Base-by-base conservation (phyloP, 176 grass and related monocot species). In the Zoysia pacifica region DNA sequence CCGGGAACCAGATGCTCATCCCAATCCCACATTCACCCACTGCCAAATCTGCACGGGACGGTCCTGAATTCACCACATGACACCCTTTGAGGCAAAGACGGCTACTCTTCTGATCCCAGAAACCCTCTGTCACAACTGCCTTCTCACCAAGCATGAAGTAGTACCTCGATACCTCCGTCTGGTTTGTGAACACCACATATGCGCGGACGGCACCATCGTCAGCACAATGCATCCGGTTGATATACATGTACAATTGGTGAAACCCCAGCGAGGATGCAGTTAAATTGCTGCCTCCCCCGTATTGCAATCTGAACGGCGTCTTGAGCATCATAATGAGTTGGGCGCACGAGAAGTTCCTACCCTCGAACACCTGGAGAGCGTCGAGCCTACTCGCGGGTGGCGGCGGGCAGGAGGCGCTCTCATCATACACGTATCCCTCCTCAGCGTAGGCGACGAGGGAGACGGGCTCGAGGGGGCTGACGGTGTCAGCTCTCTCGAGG, bases 1-100 rank as follows among this genome's bases (percentile, higher is more conserved):
- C 44, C 0, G 91, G 91, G 79, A 94, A 97, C 91, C 94, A 97
- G 52, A 97, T 90, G 71, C 79, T 90, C 83, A 94, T 88, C 45
- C 94, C 70, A 15, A 94, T 65, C 62, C 87, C 81, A 48, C 91
- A 97, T 55, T 92, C 65, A 13, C 85, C 81, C 15, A 92, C 94
- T 0, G 49, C 4, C 12, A 87, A 80, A 48, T 73, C 70, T 0
- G 51, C 72, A 41, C 49, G 52, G 12, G 78, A 84, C 18, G 76
- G 50, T 14, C 67, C 81, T 9, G 64, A 75, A 7, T 73, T 88
- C 49, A 82, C 43, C 10, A 97, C 48, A 3, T 67, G 70, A 52
- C 94, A 97, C 35, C 89, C 94, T 85, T 87, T 72, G 42, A 94
- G 76, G 19, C 94, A 94, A 37, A 97, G 77, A 48, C 68, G 81